Conservation (phyloP, 1,284 basidiomycete species). For the Termitomyces sp. region DNA sequence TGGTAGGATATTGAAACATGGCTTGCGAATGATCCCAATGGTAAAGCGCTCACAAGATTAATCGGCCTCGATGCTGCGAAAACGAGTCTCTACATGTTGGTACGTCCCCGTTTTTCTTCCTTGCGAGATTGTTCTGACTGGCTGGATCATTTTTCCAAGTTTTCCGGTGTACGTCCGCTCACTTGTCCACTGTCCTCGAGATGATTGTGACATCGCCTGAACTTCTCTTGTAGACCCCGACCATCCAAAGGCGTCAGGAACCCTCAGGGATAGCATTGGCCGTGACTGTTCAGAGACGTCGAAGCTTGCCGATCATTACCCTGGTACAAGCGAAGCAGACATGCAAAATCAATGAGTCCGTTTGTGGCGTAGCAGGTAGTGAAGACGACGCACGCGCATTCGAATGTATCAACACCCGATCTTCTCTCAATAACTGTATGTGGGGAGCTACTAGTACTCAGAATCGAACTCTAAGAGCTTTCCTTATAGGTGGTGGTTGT, state of each 20-base stretch:
- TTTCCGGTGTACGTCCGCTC: background rate
- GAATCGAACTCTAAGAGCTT: background rate
- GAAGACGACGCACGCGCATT: conserved; percentile 28
- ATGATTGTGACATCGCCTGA: background rate
- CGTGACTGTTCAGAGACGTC: background rate
- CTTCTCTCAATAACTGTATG: background rate
- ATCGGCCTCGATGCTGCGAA: background rate
- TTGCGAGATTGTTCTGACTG: background rate
- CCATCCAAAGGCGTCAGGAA: background rate
- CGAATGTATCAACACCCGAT: conserved; percentile 30
- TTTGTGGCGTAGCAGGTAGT: conserved; percentile 39
- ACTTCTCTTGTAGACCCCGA: background rate
- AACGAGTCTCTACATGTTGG: background rate
- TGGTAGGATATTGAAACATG: background rate
- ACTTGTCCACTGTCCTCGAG: no score
- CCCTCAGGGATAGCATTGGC: background rate
- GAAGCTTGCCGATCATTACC: conserved; percentile 19
- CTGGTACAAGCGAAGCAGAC: conserved; percentile 24
- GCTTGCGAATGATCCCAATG: conserved; percentile 2
- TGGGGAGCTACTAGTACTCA: background rate
- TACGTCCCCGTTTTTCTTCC: background rate
- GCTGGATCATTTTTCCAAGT: background rate
- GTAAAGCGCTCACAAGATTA: background rate
- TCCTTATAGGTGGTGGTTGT: conserved; percentile 28
- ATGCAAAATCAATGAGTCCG: conserved; percentile 30